A percentile compares a stretch with the other conserved stretches of the same genome.
Evolutionary conservation across 306 rosid genomes (phyloP).

Genomic region (Crotalaria pallida): DNA sequence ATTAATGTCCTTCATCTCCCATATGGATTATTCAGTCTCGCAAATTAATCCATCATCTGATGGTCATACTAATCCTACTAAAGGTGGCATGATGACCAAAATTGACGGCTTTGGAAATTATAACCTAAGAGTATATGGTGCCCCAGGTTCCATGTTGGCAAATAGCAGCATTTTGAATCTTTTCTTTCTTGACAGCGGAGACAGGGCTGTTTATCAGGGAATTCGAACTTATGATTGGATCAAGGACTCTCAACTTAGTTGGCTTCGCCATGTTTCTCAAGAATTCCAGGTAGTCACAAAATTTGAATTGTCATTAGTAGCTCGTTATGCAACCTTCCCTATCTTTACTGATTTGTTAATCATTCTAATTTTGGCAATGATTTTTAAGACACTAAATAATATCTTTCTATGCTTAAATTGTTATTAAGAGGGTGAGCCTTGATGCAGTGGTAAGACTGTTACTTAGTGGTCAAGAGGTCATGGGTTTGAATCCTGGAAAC

Average conservation of each 20-base stretch:
- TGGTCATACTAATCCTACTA: slow-evolving; percentile 22
- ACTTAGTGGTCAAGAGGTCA: too few species aligned
- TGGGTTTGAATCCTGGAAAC: too few species aligned
- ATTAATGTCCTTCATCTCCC: slow-evolving; percentile 74
- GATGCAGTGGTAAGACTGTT: too few species aligned
- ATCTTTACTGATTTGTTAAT: neutral
- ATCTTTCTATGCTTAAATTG: neutral
- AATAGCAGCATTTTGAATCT: slow-evolving; percentile 77
- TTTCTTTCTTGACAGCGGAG: slow-evolving; percentile 92
- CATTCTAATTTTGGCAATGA: neutral
- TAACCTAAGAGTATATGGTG: too few species aligned
- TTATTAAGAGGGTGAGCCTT: too few species aligned
- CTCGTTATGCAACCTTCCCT: neutral
- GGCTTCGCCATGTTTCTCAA: slow-evolving; percentile 61
- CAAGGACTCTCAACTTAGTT: slow-evolving; percentile 78
- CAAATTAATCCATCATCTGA: slow-evolving; percentile 48
- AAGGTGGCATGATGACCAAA: slow-evolving; percentile 14
- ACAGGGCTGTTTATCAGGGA: slow-evolving; percentile 56
- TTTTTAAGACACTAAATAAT: neutral
- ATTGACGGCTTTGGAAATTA: too few species aligned
- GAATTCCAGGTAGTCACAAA: too few species aligned
- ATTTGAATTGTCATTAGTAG: neutral
- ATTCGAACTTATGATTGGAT: slow-evolving; percentile 78
- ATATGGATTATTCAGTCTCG: slow-evolving; percentile 84
- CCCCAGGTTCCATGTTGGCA: slow-evolving; percentile 70